Conservation (phyloP, 2,329 filamentous ascomycete genomes). For the Aureobasidium sp. region DNA sequence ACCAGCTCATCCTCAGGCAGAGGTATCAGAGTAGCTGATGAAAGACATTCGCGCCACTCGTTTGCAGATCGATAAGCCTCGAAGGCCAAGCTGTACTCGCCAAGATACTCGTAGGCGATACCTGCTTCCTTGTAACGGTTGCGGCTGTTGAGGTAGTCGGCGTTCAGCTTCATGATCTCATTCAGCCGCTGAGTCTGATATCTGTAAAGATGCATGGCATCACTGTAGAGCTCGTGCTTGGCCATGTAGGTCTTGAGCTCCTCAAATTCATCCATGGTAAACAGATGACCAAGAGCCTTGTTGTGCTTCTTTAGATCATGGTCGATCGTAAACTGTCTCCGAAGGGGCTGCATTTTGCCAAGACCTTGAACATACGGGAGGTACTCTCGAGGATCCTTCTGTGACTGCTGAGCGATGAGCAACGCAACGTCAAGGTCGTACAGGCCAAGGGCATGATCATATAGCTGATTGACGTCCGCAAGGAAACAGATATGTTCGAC, state of each 20-base stretch:
- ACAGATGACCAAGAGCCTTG: constrained; percentile 72
- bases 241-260: constrained; percentile 70
- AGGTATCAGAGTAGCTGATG: constrained; percentile 61
- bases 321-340: constrained; percentile 77
- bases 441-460: constrained; percentile 79
- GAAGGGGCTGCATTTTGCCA: constrained; percentile 60
- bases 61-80: constrained; percentile 76
- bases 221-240: constrained; percentile 70
- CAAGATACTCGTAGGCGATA: constrained; percentile 77
- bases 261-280: constrained; percentile 63
- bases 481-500: constrained; percentile 97
- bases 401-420: constrained; percentile 87
- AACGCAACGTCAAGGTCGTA: constrained; percentile 88
- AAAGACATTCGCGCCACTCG: constrained; percentile 86
- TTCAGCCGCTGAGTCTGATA: constrained; percentile 63
- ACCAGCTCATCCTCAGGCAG: constrained; percentile 51
- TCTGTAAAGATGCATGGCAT: constrained; percentile 71
- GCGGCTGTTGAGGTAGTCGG: constrained; percentile 61
- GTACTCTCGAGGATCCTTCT: constrained; percentile 92
- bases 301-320: constrained; percentile 67
- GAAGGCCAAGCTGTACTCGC: constrained; percentile 64
- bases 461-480: constrained; percentile 83
- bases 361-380: constrained; percentile 87
- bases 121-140: constrained; percentile 81
- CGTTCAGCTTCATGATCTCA: constrained; percentile 68